Conservation (phyloP, 2,329 filamentous ascomycete genomes). For the Nemania diffusa region DNA sequence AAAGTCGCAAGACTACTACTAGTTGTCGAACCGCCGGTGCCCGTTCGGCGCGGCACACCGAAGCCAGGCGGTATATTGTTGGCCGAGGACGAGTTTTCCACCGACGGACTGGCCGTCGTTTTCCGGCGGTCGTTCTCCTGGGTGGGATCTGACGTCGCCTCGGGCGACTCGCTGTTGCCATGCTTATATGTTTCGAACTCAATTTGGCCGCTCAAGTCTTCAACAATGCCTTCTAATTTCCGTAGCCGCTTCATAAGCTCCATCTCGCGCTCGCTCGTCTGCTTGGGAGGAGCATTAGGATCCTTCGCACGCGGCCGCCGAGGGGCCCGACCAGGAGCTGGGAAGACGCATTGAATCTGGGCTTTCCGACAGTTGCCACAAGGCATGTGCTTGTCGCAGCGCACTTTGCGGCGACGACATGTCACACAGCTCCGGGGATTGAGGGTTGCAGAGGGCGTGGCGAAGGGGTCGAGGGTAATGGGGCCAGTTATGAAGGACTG, state of each 20-base stretch:
- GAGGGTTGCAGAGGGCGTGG: slow-evolving; percentile 46
- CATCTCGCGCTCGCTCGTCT: slow-evolving; percentile 69
- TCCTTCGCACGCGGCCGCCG: slow-evolving; percentile 73
- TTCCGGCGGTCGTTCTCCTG: slow-evolving; percentile 42
- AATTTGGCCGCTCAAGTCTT: slow-evolving; percentile 73
- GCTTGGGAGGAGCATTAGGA: slow-evolving; percentile 69
- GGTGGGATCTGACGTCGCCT: slow-evolving; percentile 45
- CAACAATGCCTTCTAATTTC: slow-evolving; percentile 80
- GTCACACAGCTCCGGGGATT: slow-evolving; percentile 60
- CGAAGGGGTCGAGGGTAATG: slow-evolving; percentile 48
- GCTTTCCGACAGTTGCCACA: slow-evolving; percentile 80
- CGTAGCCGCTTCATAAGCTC: slow-evolving; percentile 78
- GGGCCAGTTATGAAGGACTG: slow-evolving; percentile 43
- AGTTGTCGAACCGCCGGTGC: slow-evolving; percentile 47
- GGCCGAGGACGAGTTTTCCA: slow-evolving; percentile 36
- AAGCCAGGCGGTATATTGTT: slow-evolving; percentile 36
- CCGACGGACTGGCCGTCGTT: slow-evolving; percentile 36
- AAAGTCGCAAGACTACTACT: slow-evolving; percentile 29
- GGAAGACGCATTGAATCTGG: slow-evolving; percentile 77
- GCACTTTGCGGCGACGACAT: slow-evolving; percentile 69
- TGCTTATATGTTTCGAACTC: slow-evolving; percentile 62
- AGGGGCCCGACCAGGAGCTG: slow-evolving; percentile 77
- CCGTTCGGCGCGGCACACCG: slow-evolving; percentile 31
- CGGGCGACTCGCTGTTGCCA: slow-evolving; percentile 54
- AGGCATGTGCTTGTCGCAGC: slow-evolving; percentile 81